Conservation (phyloP, 1,284 basidiomycete species). For the Ganoderma sp. region DNA sequence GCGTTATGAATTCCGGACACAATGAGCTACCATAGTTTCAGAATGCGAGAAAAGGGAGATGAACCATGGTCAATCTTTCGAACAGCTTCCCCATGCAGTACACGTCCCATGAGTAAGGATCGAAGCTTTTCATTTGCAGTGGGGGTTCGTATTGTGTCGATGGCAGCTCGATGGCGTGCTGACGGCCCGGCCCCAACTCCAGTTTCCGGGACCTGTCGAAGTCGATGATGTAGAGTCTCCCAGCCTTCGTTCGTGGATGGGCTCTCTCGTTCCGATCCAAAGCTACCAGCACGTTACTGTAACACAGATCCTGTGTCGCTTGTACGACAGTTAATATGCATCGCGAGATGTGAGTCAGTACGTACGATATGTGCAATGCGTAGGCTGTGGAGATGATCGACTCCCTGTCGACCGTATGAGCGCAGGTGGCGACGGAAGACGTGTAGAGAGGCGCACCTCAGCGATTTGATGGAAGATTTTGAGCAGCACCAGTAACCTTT, state of each 20-base stretch:
- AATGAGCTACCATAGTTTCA: background rate
- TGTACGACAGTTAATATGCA: background rate
- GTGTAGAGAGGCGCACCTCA: too few species aligned
- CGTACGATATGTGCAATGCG: background rate
- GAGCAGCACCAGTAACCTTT: too few species aligned
- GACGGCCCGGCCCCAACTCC: background rate
- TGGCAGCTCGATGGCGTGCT: background rate
- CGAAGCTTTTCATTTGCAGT: background rate
- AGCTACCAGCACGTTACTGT: background rate
- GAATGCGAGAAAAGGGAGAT: background rate
- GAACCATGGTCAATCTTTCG: background rate
- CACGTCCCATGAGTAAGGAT: background rate
- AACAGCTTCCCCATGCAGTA: background rate
- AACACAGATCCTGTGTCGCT: background rate
- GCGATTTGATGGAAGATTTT: too few species aligned
- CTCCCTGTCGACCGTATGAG: background rate
- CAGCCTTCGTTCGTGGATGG: background rate
- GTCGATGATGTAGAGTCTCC: conserved; percentile 1
- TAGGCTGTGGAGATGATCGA: background rate
- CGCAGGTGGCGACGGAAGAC: background rate
- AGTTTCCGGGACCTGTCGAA: background rate
- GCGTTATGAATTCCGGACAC: background rate
- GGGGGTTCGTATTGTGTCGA: background rate
- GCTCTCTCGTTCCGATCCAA: background rate
- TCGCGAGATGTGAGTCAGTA: background rate